Base-by-base conservation (phyloP, 371 early-diverging fungal genomes). In the Syncephalastrum racemosum region DNA sequence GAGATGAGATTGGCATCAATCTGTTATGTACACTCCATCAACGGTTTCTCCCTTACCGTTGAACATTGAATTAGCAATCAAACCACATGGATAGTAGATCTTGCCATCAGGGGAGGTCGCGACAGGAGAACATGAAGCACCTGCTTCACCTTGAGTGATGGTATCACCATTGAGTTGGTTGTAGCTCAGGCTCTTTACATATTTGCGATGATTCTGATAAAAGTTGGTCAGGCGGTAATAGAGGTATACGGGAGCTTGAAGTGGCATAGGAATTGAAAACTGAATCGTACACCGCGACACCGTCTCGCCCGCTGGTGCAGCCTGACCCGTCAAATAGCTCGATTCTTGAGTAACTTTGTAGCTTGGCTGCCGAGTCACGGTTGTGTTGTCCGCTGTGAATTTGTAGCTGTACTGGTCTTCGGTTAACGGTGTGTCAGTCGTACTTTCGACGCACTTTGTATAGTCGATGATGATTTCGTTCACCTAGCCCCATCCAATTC, bases 161-260 rank as follows among this genome's bases (percentile, higher is more conserved):
- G 53, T 63, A 46, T 84, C 79, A 23, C 95, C 96, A 54, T 77
- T 68, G 13, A 95, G 77, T 67, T 96, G 96, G 46, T 81, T 79
- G 50, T 81, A 70, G 63, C 84, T 87, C 50, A 90, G 85, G 59
- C 90, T 90, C 70, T 92, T 92, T 22, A 93, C 90, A 58, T 95
- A 97, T 63, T 86, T 83, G 39, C 96, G 83, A 65, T 96, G 91
- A 70, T 95, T 95, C 70, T 98, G 98, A 73, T 92, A 96, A 68
- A 96, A 96, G 70, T 94, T 91, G 42, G 93, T 90, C 46, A 98
- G 75, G 47, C 86, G 73, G 65, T 93, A 93, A 70, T 94, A 95
- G 45, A 94, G 64, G 60, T 83, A 92, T 53, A 95, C 86, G 5
- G 90, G 90, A 15, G 80, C 62, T 8, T 73, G 65, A 43, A 94